These are phyloP conservation scores for Pseudocercospora crystallina DNA, from an alignment of 2,329 filamentous ascomycete genomes.

Conservation along the genomic window DNA sequence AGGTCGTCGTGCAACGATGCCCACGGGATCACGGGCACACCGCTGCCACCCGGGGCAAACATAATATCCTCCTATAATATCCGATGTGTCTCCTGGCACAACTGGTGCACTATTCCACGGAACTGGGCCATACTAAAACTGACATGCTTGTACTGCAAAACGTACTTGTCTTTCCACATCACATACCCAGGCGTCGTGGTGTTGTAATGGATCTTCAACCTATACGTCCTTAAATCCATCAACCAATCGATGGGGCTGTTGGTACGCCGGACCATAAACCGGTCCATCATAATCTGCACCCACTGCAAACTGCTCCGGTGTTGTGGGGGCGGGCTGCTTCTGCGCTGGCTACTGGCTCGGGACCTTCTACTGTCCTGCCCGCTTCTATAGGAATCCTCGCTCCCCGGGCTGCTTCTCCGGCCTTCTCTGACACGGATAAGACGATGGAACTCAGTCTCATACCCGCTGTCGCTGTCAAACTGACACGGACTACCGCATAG, in stretches of 20 bases:
- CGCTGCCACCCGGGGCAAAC: not conserved
- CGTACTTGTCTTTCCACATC: too few species aligned
- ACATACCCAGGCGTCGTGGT: not conserved
- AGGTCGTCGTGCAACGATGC: not conserved
- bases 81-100: too few species aligned
- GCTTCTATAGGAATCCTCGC: too few species aligned
- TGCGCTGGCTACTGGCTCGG: too few species aligned
- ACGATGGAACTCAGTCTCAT: not conserved
- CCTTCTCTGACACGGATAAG: not conserved
- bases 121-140: too few species aligned
- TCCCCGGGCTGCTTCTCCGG: not conserved
- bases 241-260: too few species aligned
- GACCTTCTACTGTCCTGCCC: too few species aligned
- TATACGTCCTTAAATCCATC: too few species aligned
- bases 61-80: too few species aligned
- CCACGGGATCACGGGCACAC: not conserved
- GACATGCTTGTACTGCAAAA: constrained; percentile 1
- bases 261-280: too few species aligned
- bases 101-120: too few species aligned
- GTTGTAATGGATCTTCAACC: not conserved
- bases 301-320: not conserved
- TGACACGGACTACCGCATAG: not conserved
- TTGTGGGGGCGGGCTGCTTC: too few species aligned
- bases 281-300: not conserved
- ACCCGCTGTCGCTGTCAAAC: not conserved